phyloP scores from a whole-genome alignment of 306 rosid species.

The Vigna trinervia region DNA sequence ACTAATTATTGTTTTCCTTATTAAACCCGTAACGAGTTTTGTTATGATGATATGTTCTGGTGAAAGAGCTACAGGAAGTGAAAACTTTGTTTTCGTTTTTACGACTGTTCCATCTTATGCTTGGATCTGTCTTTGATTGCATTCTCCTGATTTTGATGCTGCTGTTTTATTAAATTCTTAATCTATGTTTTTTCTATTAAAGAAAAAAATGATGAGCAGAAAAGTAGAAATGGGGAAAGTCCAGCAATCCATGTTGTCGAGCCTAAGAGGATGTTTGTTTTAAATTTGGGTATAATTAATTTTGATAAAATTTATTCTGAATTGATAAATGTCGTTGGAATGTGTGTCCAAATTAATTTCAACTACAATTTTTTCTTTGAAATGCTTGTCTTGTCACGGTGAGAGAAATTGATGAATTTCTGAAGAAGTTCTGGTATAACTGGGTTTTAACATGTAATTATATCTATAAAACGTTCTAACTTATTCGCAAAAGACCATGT shows the following conservation, averaged over 20 bases:
- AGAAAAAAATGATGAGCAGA: neutral
- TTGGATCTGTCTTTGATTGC: conserved; percentile 12
- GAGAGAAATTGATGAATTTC: neutral
- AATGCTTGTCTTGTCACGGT: neutral
- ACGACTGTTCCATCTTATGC: neutral
- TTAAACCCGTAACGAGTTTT: conserved; percentile 17
- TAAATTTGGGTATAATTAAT: neutral
- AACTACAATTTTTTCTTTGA: neutral
- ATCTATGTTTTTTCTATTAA: neutral
- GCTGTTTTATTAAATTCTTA: conserved; percentile 3
- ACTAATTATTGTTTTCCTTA: conserved; percentile 6
- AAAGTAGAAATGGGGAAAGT: conserved; percentile 24
- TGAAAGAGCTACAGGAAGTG: conserved; percentile 1
- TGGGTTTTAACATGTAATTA: neutral
- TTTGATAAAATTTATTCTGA: neutral
- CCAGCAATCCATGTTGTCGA: conserved; percentile 8
- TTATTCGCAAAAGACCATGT: neutral
- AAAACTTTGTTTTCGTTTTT: neutral
- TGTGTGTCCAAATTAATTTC: neutral
- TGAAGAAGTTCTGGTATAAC: neutral
- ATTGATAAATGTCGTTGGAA: neutral
- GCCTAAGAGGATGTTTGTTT: neutral
- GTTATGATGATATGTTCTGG: conserved; percentile 26
- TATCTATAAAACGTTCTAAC: conserved; percentile 8
- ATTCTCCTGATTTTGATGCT: conserved; percentile 22